These are phyloP conservation scores for Scheffersomyces lignosus DNA, from an alignment of 805 yeast genomes.

Conservation along the genomic window DNA sequence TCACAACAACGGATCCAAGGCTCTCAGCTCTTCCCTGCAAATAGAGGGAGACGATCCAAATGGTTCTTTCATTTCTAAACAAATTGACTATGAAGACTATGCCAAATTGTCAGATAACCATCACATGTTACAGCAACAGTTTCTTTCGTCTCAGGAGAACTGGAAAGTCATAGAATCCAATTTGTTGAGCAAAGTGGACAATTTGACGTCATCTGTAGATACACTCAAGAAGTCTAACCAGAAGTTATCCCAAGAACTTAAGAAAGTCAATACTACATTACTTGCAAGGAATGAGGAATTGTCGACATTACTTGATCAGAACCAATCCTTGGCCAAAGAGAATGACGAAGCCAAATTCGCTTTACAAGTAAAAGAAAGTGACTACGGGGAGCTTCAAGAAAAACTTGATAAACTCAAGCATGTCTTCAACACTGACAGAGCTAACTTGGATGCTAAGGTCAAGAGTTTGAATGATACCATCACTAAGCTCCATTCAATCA, in stretches of 20 bases:
- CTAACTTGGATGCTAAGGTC: conserved; percentile 26
- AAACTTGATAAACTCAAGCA: conserved; percentile 32
- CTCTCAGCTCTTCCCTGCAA: not conserved
- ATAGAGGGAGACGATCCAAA: not conserved
- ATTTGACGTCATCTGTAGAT: conserved; percentile 28
- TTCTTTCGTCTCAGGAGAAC: conserved; percentile 72
- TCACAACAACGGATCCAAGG: not conserved
- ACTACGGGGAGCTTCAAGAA: conserved; percentile 22
- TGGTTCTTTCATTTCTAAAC: conserved; percentile 9
- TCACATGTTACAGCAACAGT: conserved; percentile 64
- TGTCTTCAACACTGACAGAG: conserved; percentile 31
- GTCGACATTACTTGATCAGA: conserved; percentile 20
- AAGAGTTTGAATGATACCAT: conserved; percentile 19
- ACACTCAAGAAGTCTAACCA: conserved; percentile 25
- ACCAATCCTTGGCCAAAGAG: conserved; percentile 29
- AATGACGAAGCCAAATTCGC: conserved; percentile 17
- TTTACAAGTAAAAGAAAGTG: conserved; percentile 21
- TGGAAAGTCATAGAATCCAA: conserved; percentile 81
- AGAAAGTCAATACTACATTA: conserved; percentile 16
- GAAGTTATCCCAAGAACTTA: conserved; percentile 37
- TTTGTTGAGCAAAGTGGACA: conserved; percentile 50
- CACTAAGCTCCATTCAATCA: not conserved
- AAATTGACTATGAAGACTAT: conserved; percentile 39
- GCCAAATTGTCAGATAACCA: conserved; percentile 48
- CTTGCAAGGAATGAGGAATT: conserved; percentile 12